Evolutionary conservation across 148 eudicot genomes (phyloP).

Genomic region (Fallopia convolvulus): DNA sequence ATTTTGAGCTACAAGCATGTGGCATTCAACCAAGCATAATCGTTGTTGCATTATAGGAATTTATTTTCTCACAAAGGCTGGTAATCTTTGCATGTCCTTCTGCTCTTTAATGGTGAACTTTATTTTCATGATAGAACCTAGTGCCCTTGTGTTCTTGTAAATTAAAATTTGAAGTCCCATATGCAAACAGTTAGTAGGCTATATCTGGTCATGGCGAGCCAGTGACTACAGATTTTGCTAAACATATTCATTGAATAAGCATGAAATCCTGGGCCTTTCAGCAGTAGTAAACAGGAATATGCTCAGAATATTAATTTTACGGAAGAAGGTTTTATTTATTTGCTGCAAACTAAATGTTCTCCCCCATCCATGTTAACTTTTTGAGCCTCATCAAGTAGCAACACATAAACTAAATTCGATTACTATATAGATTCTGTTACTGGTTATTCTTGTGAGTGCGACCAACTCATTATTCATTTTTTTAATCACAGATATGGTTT

Average conservation of each 20-base stretch:
- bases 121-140: neutral
- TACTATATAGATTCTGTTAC: neutral
- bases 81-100: conserved; percentile 90
- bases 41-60: conserved; percentile 82
- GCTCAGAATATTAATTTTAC: neutral
- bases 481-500: neutral
- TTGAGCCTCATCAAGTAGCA: neutral
- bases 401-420: neutral
- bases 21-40: conserved; percentile 91
- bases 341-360: neutral
- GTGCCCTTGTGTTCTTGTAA: neutral
- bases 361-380: neutral
- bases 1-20: conserved; percentile 96
- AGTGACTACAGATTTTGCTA: neutral
- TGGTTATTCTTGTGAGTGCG: neutral
- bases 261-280: neutral
- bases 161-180: neutral
- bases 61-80: conserved; percentile 95
- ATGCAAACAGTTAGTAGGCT: neutral
- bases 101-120: conserved; percentile 74
- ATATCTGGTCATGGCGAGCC: neutral
- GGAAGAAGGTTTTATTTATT: neutral
- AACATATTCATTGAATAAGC: neutral
- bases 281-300: neutral
- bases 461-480: neutral